These are phyloP conservation scores for Diaporthe citrichinensis DNA, from an alignment of 2,329 filamentous ascomycete genomes.

Conservation along the genomic window DNA sequence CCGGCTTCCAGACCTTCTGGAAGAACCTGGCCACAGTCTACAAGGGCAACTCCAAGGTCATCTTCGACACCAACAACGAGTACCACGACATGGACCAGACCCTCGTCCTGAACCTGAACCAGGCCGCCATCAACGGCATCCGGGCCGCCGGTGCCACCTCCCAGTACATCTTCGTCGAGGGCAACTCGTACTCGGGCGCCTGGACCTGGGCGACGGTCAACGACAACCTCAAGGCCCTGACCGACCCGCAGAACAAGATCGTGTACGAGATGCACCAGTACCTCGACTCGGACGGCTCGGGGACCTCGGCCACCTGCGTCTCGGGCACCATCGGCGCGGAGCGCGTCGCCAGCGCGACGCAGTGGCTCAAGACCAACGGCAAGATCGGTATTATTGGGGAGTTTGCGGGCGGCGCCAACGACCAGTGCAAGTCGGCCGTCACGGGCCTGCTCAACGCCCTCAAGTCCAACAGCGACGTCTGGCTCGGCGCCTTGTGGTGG, in stretches of 20 bases:
- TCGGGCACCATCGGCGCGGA: slow-evolving; percentile 63
- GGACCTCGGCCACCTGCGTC: slow-evolving; percentile 62
- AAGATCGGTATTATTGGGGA: slow-evolving; percentile 70
- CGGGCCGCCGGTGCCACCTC: slow-evolving; percentile 67
- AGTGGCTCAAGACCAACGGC: slow-evolving; percentile 68
- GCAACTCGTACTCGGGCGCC: slow-evolving; percentile 42
- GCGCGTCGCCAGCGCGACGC: slow-evolving; percentile 63
- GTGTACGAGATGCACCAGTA: slow-evolving; percentile 73
- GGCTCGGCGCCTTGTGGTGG: slow-evolving; percentile 71
- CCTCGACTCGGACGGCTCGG: slow-evolving; percentile 66
- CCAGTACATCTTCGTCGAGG: slow-evolving; percentile 66
- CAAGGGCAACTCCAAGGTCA: slow-evolving; percentile 64
- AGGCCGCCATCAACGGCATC: slow-evolving; percentile 72
- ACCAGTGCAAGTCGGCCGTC: slow-evolving; percentile 64
- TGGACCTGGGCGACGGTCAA: slow-evolving; percentile 57
- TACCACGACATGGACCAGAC: slow-evolving; percentile 71
- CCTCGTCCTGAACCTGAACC: slow-evolving; percentile 70
- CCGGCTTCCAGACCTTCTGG: slow-evolving; percentile 70
- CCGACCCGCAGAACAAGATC: slow-evolving; percentile 63
- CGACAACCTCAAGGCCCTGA: slow-evolving; percentile 56
- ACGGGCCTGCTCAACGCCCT: slow-evolving; percentile 65
- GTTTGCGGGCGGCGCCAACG: slow-evolving; percentile 66
- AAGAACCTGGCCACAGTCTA: slow-evolving; percentile 68
- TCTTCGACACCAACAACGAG: slow-evolving; percentile 76
- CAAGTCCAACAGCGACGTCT: slow-evolving; percentile 67